phyloP scores from a whole-genome alignment of 371 early-diverging fungal genomes.

The Lichtheimia corymbifera region DNA sequence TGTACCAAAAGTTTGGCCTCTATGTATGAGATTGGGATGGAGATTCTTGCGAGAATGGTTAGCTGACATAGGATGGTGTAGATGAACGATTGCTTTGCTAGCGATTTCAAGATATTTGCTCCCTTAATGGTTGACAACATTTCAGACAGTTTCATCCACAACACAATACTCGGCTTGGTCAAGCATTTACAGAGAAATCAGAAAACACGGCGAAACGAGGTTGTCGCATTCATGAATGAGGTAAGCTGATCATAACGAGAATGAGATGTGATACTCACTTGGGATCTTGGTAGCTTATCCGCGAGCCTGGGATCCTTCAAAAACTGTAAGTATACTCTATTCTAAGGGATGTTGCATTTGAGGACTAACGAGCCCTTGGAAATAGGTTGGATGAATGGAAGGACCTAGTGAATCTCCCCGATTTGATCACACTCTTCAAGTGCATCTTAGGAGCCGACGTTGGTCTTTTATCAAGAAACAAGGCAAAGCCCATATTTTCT shows the following conservation, averaged over 20 bases:
- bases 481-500: slow-evolving; percentile 23
- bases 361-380: not conserved
- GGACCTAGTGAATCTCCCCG: slow-evolving; percentile 20
- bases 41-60: not conserved
- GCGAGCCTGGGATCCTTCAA: too few relatives aligned
- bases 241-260: slow-evolving; percentile 13
- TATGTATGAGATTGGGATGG: slow-evolving; percentile 23
- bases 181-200: slow-evolving; percentile 29
- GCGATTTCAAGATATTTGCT: slow-evolving; percentile 26
- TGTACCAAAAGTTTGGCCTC: slow-evolving; percentile 26
- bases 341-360: too few relatives aligned
- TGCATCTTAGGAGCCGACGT: slow-evolving; percentile 49
- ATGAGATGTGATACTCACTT: too few relatives aligned
- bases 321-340: slow-evolving; percentile 32
- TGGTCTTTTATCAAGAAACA: slow-evolving; percentile 40
- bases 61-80: slow-evolving; percentile 2
- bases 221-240: slow-evolving; percentile 17
- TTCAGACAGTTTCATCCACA: slow-evolving; percentile 14
- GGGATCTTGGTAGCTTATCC: not conserved
- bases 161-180: slow-evolving; percentile 31
- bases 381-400: slow-evolving; percentile 38
- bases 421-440: slow-evolving; percentile 37
- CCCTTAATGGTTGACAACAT: slow-evolving; percentile 16
- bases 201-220: slow-evolving; percentile 13
- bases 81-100: slow-evolving; percentile 32